phyloP scores from a whole-genome alignment of 1,139 yeast species.

The Meyerozyma smithsonii region DNA sequence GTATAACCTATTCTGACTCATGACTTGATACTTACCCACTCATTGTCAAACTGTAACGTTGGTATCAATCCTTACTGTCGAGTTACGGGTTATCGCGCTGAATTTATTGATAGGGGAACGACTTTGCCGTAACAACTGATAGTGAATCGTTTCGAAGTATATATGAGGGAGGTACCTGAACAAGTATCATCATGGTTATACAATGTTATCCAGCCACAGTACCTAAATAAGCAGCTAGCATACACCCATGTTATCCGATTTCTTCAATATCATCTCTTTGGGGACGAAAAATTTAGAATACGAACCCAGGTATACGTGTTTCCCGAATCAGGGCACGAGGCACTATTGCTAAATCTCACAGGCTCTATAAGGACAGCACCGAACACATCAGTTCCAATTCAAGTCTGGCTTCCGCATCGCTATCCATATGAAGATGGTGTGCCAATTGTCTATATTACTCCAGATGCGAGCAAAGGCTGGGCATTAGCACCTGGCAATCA shows the following conservation, averaged over 20 bases:
- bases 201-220: constrained; percentile 47
- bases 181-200: constrained; percentile 41
- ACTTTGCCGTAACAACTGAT: too few relatives aligned
- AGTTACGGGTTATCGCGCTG: background rate
- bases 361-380: constrained; percentile 47
- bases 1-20: too few relatives aligned
- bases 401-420: constrained; percentile 70
- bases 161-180: constrained; percentile 27
- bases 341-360: constrained; percentile 56
- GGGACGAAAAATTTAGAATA: constrained; percentile 44
- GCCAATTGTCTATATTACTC: constrained; percentile 60
- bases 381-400: constrained; percentile 47
- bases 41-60: constrained; percentile 10
- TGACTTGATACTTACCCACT: constrained; percentile 23
- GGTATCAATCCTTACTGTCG: background rate
- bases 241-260: constrained; percentile 60
- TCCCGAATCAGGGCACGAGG: constrained; percentile 49
- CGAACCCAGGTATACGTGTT: constrained; percentile 69
- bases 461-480: constrained; percentile 36
- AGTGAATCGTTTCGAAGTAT: too few relatives aligned
- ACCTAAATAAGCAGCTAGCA: constrained; percentile 43
- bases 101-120: constrained; percentile 1
- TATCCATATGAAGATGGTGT: constrained; percentile 54
- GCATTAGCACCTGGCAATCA: constrained; percentile 55
- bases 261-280: constrained; percentile 42